Evolutionary conservation across 2,329 filamentous ascomycete genomes (phyloP).

Genomic region (Diaporthe vaccinii): DNA sequence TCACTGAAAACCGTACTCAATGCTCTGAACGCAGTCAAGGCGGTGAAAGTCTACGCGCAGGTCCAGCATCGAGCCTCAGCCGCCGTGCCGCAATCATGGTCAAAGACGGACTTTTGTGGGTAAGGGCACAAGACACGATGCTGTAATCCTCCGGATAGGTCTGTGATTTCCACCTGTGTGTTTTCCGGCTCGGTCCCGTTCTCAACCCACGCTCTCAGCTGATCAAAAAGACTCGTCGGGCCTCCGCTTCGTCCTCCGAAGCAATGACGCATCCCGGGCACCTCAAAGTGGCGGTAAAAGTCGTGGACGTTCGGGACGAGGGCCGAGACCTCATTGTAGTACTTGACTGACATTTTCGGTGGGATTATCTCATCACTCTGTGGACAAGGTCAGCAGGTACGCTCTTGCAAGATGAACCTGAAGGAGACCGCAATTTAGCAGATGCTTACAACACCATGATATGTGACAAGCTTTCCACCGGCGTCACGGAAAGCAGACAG

Average conservation of each 20-base stretch:
- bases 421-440: background rate
- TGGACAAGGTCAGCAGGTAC: background rate
- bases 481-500: background rate
- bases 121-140: background rate
- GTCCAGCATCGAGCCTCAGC: background rate
- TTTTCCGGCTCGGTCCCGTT: background rate
- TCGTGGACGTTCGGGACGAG: background rate
- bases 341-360: background rate
- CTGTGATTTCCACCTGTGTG: background rate
- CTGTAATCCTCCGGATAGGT: background rate
- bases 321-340: conserved; percentile 2
- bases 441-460: background rate
- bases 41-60: background rate
- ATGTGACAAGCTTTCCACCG: conserved; percentile 1
- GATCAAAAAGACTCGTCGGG: conserved; percentile 1
- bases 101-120: background rate
- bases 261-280: background rate
- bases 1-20: no score
- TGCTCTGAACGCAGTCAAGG: background rate
- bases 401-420: background rate
- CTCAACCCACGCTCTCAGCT: conserved; percentile 11
- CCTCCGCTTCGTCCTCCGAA: conserved; percentile 2
- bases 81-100: background rate
- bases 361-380: background rate
- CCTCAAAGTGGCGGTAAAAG: conserved; percentile 17